phyloP scores from a whole-genome alignment of 345 rosid genomes.

The Aegle marmelos region DNA sequence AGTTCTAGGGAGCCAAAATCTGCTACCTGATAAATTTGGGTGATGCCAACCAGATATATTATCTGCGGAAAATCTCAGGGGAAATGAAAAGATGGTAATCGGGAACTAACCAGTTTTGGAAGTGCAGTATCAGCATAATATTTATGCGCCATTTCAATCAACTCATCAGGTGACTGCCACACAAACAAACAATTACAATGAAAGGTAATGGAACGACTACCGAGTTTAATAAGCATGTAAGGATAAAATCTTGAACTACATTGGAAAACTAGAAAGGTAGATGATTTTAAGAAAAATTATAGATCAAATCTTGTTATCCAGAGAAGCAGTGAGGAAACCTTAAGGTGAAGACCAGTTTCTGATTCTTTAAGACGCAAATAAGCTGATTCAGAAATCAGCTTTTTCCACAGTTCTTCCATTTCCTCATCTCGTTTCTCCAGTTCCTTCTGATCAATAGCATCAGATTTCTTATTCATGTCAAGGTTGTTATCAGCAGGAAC shows the following conservation, averaged over 20 bases:
- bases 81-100: conserved; percentile 12
- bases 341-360: conserved; percentile 86
- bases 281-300: conserved; percentile 1
- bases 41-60: conserved; percentile 16
- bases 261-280: not conserved
- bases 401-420: conserved; percentile 65
- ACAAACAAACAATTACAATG: conserved; percentile 12
- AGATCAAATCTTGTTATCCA: conserved; percentile 7
- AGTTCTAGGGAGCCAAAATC: conserved; percentile 98
- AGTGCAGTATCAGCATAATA: conserved; percentile 89
- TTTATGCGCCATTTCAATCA: conserved; percentile 74
- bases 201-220: not conserved
- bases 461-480: conserved; percentile 49
- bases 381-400: conserved; percentile 67
- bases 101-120: conserved; percentile 80
- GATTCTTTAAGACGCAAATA: conserved; percentile 84
- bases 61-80: conserved; percentile 9
- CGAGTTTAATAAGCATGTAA: not conserved
- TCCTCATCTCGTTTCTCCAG: conserved; percentile 56
- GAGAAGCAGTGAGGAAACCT: conserved; percentile 53
- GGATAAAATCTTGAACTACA: conserved; percentile 4
- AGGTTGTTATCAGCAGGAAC: conserved; percentile 34
- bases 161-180: conserved; percentile 68
- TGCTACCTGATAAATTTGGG: conserved; percentile 58
- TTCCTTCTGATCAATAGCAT: conserved; percentile 49